These are phyloP conservation scores for Lagenidium sp. DNA, from an alignment of 352 stramenopile genomes.

Conservation along the genomic window DNA sequence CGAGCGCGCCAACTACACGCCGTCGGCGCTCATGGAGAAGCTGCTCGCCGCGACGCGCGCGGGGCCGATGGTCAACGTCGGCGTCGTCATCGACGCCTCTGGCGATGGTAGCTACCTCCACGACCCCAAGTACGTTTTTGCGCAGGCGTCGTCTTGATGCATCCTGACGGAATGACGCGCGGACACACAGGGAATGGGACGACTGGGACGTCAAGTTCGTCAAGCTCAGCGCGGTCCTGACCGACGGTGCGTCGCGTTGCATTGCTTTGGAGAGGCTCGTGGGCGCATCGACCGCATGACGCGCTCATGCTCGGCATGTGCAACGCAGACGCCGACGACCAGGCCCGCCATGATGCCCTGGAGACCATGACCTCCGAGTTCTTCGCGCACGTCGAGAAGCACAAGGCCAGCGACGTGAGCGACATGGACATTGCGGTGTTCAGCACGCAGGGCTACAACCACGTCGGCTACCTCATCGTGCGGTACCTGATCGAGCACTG, in stretches of 20 bases:
- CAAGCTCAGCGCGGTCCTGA: conserved; percentile 37
- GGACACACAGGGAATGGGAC: conserved; percentile 77
- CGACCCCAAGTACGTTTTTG: conserved; percentile 59
- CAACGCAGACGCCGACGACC: conserved; percentile 14
- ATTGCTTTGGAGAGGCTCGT: too few relatives aligned
- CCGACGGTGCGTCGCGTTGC: conserved; percentile 33
- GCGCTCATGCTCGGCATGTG: neutral
- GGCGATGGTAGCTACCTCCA: conserved; percentile 62
- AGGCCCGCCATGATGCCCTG: conserved; percentile 26
- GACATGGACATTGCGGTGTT: conserved; percentile 79
- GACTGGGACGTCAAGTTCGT: conserved; percentile 84
- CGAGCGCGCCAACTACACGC: conserved; percentile 40
- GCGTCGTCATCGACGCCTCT: conserved; percentile 71
- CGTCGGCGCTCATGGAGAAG: conserved; percentile 74
- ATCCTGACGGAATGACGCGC: too few relatives aligned
- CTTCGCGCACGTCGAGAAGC: conserved; percentile 38
- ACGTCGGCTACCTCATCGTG: conserved; percentile 59
- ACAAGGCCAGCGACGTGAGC: conserved; percentile 49
- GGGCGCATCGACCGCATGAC: too few relatives aligned
- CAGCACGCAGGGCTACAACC: conserved; percentile 49
- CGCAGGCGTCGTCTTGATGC: too few relatives aligned
- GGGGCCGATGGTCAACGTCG: conserved; percentile 57
- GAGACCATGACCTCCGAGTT: conserved; percentile 52
- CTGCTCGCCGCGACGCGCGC: conserved; percentile 54
- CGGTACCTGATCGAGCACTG: conserved; percentile 68